Conservation (phyloP, 257 asterid species). For the Solanum bulbocastanum region DNA sequence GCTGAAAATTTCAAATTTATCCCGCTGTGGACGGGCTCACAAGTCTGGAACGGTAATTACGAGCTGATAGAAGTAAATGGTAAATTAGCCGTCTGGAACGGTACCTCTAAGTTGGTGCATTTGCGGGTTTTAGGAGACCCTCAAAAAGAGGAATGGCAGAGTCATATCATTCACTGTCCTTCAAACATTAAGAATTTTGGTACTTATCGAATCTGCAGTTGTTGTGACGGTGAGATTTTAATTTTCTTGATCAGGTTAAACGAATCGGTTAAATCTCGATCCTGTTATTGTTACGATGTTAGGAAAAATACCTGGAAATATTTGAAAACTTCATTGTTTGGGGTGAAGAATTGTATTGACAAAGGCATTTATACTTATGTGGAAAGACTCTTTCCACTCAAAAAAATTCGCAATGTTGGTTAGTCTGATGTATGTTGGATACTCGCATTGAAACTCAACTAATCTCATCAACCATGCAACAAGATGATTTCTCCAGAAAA, state of each 20-base stretch:
- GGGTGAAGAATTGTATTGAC: not conserved
- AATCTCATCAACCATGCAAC: too few species aligned
- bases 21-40: not conserved
- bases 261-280: not conserved
- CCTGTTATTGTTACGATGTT: not conserved
- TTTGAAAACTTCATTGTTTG: not conserved
- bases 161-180: not conserved
- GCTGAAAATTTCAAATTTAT: not conserved
- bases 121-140: not conserved
- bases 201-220: not conserved
- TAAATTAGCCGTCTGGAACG: not conserved
- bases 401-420: too few species aligned
- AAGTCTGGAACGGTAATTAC: accelerated
- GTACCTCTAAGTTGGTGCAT: not conserved
- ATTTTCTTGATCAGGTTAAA: not conserved
- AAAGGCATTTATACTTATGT: not conserved
- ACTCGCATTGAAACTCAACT: not conserved
- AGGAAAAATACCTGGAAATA: not conserved
- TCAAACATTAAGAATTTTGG: not conserved
- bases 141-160: not conserved
- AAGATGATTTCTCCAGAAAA: too few species aligned
- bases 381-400: not conserved
- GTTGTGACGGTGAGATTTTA: not conserved
- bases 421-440: too few species aligned
- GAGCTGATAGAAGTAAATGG: not conserved